Conservation (phyloP, 371 early-diverging fungal genomes). For the Blastocladiella emersonii region DNA sequence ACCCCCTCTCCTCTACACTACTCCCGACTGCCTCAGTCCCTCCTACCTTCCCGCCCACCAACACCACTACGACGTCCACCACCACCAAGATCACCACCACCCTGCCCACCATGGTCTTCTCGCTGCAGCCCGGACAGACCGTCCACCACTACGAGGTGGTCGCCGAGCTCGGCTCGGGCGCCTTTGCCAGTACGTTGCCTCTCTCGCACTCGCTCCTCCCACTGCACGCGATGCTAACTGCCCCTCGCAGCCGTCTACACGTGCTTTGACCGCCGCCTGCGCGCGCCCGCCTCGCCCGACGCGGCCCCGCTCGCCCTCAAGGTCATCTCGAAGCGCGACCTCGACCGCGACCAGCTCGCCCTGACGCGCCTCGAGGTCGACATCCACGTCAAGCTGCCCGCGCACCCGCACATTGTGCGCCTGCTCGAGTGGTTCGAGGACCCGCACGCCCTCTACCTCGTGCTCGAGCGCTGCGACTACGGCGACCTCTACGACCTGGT, state of each 20-base stretch:
- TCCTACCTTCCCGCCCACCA: no score
- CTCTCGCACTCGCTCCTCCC: neutral
- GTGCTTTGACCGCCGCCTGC: neutral
- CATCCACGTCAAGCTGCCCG: neutral
- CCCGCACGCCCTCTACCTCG: neutral
- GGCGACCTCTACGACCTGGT: conserved; percentile 4
- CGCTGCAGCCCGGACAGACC: neutral
- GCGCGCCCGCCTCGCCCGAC: neutral
- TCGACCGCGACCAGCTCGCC: neutral
- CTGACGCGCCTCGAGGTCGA: neutral
- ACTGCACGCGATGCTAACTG: no score
- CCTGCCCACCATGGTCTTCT: no score
- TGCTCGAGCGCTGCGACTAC: neutral
- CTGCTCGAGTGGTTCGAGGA: neutral
- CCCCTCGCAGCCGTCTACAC: neutral
- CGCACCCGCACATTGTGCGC: neutral
- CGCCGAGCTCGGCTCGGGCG: neutral
- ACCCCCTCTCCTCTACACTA: no score
- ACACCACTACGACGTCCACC: no score
- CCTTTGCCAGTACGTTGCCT: neutral
- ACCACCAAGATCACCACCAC: no score
- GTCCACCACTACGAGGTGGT: neutral
- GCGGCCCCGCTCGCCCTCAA: neutral
- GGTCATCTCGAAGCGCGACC: conserved; percentile 1
- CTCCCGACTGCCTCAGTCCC: no score